phyloP scores from a whole-genome alignment of 2,329 filamentous ascomycete species.

The Pseudogymnoascus sp. region DNA sequence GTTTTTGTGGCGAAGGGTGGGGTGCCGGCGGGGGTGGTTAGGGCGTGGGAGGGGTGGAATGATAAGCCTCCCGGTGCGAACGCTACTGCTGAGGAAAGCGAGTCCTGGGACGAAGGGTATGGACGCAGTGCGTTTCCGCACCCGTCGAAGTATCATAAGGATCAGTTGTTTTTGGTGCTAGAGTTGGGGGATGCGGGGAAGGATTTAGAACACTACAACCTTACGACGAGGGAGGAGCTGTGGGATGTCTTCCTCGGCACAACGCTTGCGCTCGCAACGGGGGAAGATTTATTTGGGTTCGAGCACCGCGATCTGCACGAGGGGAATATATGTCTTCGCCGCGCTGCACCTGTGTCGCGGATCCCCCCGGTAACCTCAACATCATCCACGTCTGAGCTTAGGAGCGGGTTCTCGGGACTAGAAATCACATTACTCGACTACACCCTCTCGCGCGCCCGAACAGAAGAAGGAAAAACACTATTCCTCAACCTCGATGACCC shows the following conservation, averaged over 20 bases:
- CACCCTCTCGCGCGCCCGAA: slow-evolving; percentile 51
- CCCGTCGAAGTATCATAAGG: slow-evolving; percentile 50
- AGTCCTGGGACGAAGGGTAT: slow-evolving; percentile 41
- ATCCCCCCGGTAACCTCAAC: background rate
- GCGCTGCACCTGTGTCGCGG: background rate
- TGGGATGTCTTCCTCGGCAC: slow-evolving; percentile 58
- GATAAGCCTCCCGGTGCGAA: slow-evolving; percentile 28
- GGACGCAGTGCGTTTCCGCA: slow-evolving; percentile 52
- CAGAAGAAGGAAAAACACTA: slow-evolving; percentile 34
- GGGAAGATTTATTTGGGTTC: slow-evolving; percentile 50
- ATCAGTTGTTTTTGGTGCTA: slow-evolving; percentile 52
- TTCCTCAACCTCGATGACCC: slow-evolving; percentile 48
- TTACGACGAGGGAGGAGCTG: slow-evolving; percentile 42
- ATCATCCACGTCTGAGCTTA: no score
- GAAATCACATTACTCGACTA: slow-evolving; percentile 60
- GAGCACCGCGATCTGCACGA: slow-evolving; percentile 62
- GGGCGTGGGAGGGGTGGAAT: slow-evolving; percentile 49
- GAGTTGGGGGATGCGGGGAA: slow-evolving; percentile 56
- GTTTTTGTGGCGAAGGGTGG: slow-evolving; percentile 52
- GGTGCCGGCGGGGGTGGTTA: slow-evolving; percentile 43
- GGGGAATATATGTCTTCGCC: slow-evolving; percentile 50
- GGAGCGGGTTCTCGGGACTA: slow-evolving; percentile 40
- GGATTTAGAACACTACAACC: slow-evolving; percentile 50
- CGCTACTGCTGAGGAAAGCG: slow-evolving; percentile 40
- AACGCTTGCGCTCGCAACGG: slow-evolving; percentile 51